Base-by-base conservation (phyloP, 768 basidiomycete species). In the Leccinellum luteum region DNA sequence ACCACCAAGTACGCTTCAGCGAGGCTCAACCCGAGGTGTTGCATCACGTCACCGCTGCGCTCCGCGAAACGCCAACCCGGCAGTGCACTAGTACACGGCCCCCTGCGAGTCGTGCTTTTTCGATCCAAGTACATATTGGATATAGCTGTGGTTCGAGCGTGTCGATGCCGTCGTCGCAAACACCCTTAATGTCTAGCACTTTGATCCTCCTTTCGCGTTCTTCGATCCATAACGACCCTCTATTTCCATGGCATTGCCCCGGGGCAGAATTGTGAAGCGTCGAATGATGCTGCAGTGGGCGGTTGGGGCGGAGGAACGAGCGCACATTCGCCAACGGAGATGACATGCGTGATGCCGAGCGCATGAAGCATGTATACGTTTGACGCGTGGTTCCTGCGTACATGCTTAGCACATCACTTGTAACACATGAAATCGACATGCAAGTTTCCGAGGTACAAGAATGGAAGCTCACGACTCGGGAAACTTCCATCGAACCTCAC, bases 301-400 rank as follows among this genome's bases (percentile, higher is more conserved):
- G 78, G 74, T 63, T 83, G 77, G 3, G 85, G 78, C 17, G 93
- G 92, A 5, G 94, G 92, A 3, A 89, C 79, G 23, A 97, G 83
- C 12, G 95, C 92, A 59, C 92, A 94, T 77, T 98, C 96, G 50
- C 96, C 96, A 3, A 98, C 93, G 9, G 92, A 94, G 30, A 98
- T 94, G 60, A 98, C 94, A 69, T 98, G 95, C 2, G 94, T 96
- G 65, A 98, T 95, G 27, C 94, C 94, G 15, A 98, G 82, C 4
- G 93, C 92, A 65, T 94, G 90, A 3, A 98, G 85, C 94, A 98
- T 97, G 66, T 90, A 92, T 53, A 86, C 94, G 72, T 98, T 98
- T 27, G 87, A 79, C 0, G 96, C 96, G 64, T 98, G 96, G 65
- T 94, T 92, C 71, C 93, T 93, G 59, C n/a, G 2, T 21, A 43